A percentile compares a stretch with the other conserved stretches of the same genome.
Evolutionary conservation across 768 basidiomycete species (phyloP).

Genomic region (Tricholoma bakamatsutake): DNA sequence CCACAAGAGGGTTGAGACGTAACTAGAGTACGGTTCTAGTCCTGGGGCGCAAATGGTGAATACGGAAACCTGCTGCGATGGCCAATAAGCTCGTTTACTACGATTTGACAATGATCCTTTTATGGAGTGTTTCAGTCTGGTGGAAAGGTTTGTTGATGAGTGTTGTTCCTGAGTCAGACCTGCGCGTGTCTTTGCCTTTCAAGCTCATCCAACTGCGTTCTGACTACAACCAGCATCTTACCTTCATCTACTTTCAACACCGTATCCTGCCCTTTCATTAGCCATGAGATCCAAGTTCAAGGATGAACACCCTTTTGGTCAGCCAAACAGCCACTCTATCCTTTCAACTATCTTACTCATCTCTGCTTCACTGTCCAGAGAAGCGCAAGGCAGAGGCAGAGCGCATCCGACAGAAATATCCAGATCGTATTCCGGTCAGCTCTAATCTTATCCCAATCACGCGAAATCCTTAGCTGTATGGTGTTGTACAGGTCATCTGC

Average conservation of each 20-base stretch:
- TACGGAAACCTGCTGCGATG: too few species aligned
- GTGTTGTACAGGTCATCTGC: slow-evolving; percentile 80
- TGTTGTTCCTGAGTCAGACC: slow-evolving; percentile 23
- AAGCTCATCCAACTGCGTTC: slow-evolving; percentile 13
- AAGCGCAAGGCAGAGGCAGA: slow-evolving; percentile 99
- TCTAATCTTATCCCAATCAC: slow-evolving; percentile 5
- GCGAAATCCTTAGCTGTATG: slow-evolving; percentile 1
- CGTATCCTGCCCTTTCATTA: slow-evolving; percentile 1
- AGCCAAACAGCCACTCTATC: slow-evolving; percentile 26
- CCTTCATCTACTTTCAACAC: slow-evolving; percentile 3
- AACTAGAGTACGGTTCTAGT: too few species aligned
- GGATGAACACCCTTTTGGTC: slow-evolving; percentile 99
- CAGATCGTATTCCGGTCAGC: slow-evolving; percentile 94
- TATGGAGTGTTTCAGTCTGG: slow-evolving; percentile 1
- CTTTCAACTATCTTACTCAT: slow-evolving; percentile 28
- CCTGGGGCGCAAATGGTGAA: too few species aligned
- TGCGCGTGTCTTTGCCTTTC: slow-evolving; percentile 37
- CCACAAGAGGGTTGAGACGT: too few species aligned
- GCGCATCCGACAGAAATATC: slow-evolving; percentile 97
- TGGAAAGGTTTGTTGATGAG: slow-evolving; percentile 15
- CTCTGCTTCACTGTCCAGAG: slow-evolving; percentile 46
- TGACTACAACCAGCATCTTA: slow-evolving; percentile 20
- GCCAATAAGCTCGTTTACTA: not conserved
- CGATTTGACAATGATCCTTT: not conserved
- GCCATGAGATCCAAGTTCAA: slow-evolving; percentile 92